phyloP scores from a whole-genome alignment of 2,329 filamentous ascomycete genomes.

The Samsoniella hepiali region DNA sequence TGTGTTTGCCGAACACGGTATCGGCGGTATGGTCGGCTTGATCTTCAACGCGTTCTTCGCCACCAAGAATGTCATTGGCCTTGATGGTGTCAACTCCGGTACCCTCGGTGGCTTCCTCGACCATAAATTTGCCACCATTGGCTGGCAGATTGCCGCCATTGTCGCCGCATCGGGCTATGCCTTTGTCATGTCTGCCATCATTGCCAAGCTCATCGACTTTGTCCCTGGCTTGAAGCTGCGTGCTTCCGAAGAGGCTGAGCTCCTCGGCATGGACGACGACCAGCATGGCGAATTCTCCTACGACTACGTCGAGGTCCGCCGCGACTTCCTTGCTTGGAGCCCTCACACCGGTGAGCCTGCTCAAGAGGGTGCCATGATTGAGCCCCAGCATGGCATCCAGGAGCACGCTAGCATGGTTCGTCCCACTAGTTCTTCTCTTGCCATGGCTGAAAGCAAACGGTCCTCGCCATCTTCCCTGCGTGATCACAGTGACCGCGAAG shows the following conservation, averaged over 20 bases:
- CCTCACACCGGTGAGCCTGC: conserved; percentile 66
- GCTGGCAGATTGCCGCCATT: conserved; percentile 78
- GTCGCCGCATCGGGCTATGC: conserved; percentile 63
- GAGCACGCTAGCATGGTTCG: conserved; percentile 52
- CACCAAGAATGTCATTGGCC: conserved; percentile 66
- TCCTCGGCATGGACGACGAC: conserved; percentile 85
- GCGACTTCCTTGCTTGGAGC: conserved; percentile 86
- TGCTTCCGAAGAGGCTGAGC: conserved; percentile 76
- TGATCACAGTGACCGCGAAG: conserved; percentile 11
- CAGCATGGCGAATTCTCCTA: conserved; percentile 88
- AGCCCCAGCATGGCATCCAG: conserved; percentile 68
- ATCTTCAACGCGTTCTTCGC: conserved; percentile 73
- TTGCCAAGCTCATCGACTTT: conserved; percentile 72
- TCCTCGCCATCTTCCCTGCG: conserved; percentile 15
- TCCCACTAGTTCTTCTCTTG: conserved; percentile 24
- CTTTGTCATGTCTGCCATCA: conserved; percentile 69
- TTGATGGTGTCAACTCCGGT: conserved; percentile 73
- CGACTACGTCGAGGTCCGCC: conserved; percentile 84
- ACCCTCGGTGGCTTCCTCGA: conserved; percentile 68
- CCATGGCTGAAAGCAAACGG: conserved; percentile 17
- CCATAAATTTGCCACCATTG: conserved; percentile 70
- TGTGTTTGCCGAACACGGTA: conserved; percentile 68
- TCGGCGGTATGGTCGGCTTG: conserved; percentile 66
- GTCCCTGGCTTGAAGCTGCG: conserved; percentile 77
- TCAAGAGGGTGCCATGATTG: conserved; percentile 53